Conservation (phyloP, 768 basidiomycete species). For the Crassisporium funariophilum region DNA sequence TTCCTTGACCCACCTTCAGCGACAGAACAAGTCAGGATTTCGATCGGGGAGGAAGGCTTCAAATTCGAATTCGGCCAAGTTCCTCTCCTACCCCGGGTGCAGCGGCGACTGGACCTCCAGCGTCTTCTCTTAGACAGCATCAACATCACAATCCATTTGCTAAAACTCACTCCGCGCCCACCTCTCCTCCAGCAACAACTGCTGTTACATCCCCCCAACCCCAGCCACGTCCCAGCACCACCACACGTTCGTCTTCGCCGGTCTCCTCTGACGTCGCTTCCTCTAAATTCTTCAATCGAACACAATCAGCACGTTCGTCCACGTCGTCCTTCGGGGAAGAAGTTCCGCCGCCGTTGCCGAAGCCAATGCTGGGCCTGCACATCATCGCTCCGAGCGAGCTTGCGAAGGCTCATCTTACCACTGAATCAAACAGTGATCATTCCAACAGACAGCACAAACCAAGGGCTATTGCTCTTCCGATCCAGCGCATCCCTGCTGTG, state of each 20-base stretch:
- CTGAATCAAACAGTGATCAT: not conserved
- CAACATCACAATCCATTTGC: not conserved
- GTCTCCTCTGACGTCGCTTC: slow-evolving; percentile 60
- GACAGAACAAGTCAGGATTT: no score
- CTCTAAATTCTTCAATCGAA: slow-evolving; percentile 49
- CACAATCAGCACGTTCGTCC: slow-evolving; percentile 51
- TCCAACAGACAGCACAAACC: not conserved
- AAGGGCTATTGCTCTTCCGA: not conserved
- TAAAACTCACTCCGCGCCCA: not conserved
- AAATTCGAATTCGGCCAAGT: no score
- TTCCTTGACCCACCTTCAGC: not conserved
- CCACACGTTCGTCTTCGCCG: slow-evolving; percentile 64
- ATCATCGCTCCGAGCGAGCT: slow-evolving; percentile 62
- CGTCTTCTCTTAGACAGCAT: not conserved
- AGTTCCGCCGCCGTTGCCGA: slow-evolving; percentile 39
- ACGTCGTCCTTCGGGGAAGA: slow-evolving; percentile 55
- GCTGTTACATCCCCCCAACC: slow-evolving; percentile 3
- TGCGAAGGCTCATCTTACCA: slow-evolving; percentile 24
- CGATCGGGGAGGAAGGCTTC: no score
- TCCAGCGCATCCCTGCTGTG: not conserved
- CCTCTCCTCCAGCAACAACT: not conserved
- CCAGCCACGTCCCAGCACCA: slow-evolving; percentile 42
- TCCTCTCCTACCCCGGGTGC: slow-evolving; percentile 1
- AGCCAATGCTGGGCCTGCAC: slow-evolving; percentile 37
- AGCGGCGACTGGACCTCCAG: slow-evolving; percentile 1